Conservation (phyloP, 2,329 filamentous ascomycete species). For the Cephalotrichum gorgonifer region DNA sequence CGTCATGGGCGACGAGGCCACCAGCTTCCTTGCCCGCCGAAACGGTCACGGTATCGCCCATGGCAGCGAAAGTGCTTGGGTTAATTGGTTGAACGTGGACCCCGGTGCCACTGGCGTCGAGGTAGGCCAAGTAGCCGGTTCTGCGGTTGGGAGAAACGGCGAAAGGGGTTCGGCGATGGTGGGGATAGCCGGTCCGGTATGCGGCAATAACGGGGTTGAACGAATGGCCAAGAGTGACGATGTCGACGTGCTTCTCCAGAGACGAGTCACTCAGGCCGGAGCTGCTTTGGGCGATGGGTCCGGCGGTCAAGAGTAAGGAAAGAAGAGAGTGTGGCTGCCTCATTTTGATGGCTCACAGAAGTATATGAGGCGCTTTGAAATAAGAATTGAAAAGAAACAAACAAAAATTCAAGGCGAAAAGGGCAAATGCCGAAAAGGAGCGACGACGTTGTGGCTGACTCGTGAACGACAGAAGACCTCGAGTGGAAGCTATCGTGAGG, state of each 20-base stretch:
- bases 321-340: not conserved
- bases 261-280: constrained; percentile 9
- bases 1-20: constrained; percentile 49
- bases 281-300: not conserved
- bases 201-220: constrained; percentile 49
- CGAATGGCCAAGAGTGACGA: constrained; percentile 33
- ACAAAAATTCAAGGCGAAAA: not conserved
- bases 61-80: constrained; percentile 40
- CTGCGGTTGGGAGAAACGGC: constrained; percentile 50
- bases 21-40: constrained; percentile 47
- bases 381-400: not conserved
- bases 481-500: not conserved
- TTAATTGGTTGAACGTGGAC: constrained; percentile 49
- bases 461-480: not conserved
- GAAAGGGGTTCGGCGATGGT: constrained; percentile 53
- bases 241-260: constrained; percentile 23
- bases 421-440: not conserved
- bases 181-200: constrained; percentile 51
- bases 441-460: not conserved
- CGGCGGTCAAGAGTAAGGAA: not conserved
- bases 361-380: not conserved
- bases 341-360: not conserved
- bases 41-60: constrained; percentile 40
- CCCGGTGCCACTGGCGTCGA: constrained; percentile 42
- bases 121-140: constrained; percentile 49